Evolutionary conservation across 441 rosid species (phyloP), one percentile per base, ranked within the genome.

Genomic region (Populus hybrid): DNA sequence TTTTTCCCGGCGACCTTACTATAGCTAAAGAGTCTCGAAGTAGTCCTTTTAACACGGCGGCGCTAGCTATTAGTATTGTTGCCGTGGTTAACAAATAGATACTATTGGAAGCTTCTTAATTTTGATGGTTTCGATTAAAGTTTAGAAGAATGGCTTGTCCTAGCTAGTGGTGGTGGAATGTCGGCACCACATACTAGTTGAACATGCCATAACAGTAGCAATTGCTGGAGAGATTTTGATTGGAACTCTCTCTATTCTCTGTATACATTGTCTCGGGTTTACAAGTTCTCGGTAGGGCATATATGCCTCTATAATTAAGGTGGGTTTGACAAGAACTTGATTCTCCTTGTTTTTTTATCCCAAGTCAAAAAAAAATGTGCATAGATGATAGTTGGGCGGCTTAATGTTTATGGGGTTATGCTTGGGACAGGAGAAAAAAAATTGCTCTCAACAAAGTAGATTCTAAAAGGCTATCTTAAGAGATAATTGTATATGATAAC

Each of bases 311-410:
- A 18, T 2, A 64, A 36, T 64, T 78, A 76, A 81, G 26, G 70
- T 28, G 69, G 28, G 16, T 20, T 74, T 79, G 77, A 74, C 72
- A 26, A 70, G 82, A 78, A 84, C 81, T 74, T 2, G 86, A 84
- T 83, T 81, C 84, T 75, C 31, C 65, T 21, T 78, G 35, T n/a
- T 20, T 61, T 74, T 1, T 40, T 14, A 21, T 36, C 29, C 59
- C 20, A 74, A 66, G 29, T 72, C 63, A 73, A 70, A 53, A 33
- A 45, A 33, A 18, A 18, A 36, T 20, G 38, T 65, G 29, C 16
- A 69, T 53, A 9, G 24, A 7, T 9, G 9, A 72, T 61, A 81
- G 77, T 42, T 29, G 84, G 79, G 68, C 53, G 77, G 82, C 73
- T 53, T 38, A 76, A 74, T 79, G 77, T 74, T 8, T 61, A 61